These are phyloP conservation scores for Toxicodendron radicans DNA, from an alignment of 345 rosid genomes.

Conservation along the genomic window DNA sequence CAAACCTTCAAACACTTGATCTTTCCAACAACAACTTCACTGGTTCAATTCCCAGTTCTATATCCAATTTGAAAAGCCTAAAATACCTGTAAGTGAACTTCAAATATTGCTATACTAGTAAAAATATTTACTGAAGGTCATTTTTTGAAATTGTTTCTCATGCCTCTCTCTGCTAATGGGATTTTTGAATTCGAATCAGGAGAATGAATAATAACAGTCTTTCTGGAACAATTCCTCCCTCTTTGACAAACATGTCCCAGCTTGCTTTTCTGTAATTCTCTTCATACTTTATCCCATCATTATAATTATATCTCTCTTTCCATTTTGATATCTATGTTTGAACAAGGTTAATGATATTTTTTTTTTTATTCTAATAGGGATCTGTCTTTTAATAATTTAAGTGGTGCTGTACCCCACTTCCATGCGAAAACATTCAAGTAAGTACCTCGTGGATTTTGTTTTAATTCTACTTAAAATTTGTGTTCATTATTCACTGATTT, in stretches of 20 bases:
- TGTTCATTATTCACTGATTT: constrained; percentile 4
- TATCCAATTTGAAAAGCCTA: constrained; percentile 55
- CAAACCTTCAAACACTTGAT: constrained; percentile 79
- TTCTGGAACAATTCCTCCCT: constrained; percentile 64
- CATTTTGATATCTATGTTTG: not conserved
- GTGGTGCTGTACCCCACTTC: constrained; percentile 55
- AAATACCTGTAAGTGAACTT: constrained; percentile 66
- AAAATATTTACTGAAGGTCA: not conserved
- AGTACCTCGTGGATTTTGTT: constrained; percentile 32
- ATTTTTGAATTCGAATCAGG: constrained; percentile 45
- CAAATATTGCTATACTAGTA: not conserved
- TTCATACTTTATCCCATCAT: not conserved
- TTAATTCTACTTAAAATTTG: not conserved
- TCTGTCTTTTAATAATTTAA: constrained; percentile 61
- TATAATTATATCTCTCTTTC: not conserved
- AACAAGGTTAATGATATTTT: not conserved
- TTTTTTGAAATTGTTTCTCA: not conserved
- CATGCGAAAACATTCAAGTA: constrained; percentile 68
- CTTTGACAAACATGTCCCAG: constrained; percentile 72
- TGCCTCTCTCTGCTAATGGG: not conserved
- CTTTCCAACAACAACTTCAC: constrained; percentile 69
- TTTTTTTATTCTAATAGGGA: constrained; percentile 35
- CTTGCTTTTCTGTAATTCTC: constrained; percentile 77
- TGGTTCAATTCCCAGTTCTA: constrained; percentile 62
- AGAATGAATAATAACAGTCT: constrained; percentile 79